These are phyloP conservation scores for Trametes hirsuta DNA, from an alignment of 1,284 basidiomycete genomes.

Conservation along the genomic window DNA sequence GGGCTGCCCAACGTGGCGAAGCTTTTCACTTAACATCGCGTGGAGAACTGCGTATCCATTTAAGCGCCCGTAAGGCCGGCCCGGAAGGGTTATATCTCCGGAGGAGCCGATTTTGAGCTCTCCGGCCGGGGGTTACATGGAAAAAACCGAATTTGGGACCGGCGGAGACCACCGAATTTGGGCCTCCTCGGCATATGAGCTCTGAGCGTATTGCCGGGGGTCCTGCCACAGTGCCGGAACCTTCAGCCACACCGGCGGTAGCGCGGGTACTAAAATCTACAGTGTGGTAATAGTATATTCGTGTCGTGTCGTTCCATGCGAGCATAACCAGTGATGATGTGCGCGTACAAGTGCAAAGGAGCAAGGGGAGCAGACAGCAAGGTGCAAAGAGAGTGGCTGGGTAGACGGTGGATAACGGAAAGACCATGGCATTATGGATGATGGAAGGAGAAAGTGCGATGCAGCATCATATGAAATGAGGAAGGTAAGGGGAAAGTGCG, in stretches of 20 bases:
- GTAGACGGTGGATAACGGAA: constrained; percentile 1
- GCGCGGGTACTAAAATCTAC: background rate
- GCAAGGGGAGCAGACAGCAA: constrained; percentile 16
- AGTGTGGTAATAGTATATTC: background rate
- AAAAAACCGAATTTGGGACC: too few species aligned
- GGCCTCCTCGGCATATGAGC: too few species aligned
- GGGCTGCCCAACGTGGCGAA: too few species aligned
- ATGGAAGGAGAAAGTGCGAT: background rate
- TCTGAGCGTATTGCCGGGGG: too few species aligned
- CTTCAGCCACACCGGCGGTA: background rate
- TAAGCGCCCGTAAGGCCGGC: too few species aligned
- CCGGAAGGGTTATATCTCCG: too few species aligned
- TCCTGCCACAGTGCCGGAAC: constrained; percentile 7
- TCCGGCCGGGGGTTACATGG: too few species aligned
- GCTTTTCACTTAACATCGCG: too few species aligned
- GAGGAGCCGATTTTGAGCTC: too few species aligned
- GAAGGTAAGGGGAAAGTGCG: background rate
- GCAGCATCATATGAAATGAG: background rate
- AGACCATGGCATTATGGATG: background rate
- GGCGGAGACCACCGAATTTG: too few species aligned
- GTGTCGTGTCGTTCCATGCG: constrained; percentile 19
- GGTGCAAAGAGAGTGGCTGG: constrained; percentile 7
- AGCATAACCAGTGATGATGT: constrained; percentile 15
- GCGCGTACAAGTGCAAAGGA: constrained; percentile 22
- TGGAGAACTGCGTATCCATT: too few species aligned